Evolutionary conservation across 1,284 basidiomycete genomes (phyloP), one percentile per base, ranked within the genome.

Genomic region (Cryptococcus sp.): DNA sequence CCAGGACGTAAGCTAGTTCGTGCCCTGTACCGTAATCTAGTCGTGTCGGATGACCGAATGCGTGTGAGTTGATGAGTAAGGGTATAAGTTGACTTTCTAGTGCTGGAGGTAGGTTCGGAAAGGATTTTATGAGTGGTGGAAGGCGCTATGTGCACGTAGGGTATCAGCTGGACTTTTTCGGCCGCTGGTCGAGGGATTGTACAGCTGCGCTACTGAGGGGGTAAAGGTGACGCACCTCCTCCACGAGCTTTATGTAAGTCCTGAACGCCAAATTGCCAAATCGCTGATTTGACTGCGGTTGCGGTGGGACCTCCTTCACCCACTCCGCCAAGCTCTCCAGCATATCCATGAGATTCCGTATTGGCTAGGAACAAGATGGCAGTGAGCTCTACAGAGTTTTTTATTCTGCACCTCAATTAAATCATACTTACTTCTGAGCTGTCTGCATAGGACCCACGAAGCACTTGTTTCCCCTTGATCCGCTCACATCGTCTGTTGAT

Each of bases 11-110:
- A 0, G 89, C 88, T 0, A 90, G 84, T 80, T 99, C 95, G 73
- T 99, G 95, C 0, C 95, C 95, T 1, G 93, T 93, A 1, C 95
- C 96, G 72, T 98, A 99, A 80, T 99, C 95, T 78, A 99, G 87
- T 47, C 95, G 86, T 3, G 85, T 84, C 66, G 93, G 91, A 13
- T 91, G 94, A 7, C 95, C 95, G 74, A 98, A 98, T 0, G 92
- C 87, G 17, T 71, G 66, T 5, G 77, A 77, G 17, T 76, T 53
- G 49, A 77, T 17, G 2, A 78, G 59, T 1, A 80, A 70, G 0
- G 87, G 86, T 35, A 90, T 71, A 48, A 99, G 79, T 70, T 96
- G 93, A 3, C 49, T 47, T 86, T 84, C 80, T 1, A 85, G 82
- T 3, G 75, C 54, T 11, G 76, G 74, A 6, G 84, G 81, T 7